These are phyloP conservation scores for Aspergillus vadensis DNA, from an alignment of 2,329 filamentous ascomycete genomes.

Conservation along the genomic window DNA sequence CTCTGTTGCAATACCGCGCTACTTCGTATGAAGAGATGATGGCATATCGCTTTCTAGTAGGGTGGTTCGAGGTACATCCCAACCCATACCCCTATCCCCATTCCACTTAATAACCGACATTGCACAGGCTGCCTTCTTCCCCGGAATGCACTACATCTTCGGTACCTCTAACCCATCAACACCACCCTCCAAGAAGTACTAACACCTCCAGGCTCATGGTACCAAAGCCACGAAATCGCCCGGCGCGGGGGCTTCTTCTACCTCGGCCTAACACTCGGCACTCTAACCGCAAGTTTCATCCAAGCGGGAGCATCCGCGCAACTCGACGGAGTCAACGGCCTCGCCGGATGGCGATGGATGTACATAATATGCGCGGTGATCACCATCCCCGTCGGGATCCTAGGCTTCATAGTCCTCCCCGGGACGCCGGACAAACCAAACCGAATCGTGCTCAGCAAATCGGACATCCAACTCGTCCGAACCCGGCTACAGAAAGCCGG, in stretches of 20 bases:
- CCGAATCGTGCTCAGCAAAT: slow-evolving; percentile 47
- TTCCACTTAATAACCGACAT: not conserved
- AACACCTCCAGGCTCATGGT: slow-evolving; percentile 45
- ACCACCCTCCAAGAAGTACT: too few relatives aligned
- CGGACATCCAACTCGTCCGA: slow-evolving; percentile 54
- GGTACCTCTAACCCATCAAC: slow-evolving; percentile 21
- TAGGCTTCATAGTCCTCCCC: slow-evolving; percentile 56
- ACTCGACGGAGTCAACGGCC: slow-evolving; percentile 49
- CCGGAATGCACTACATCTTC: slow-evolving; percentile 40
- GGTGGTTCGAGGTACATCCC: slow-evolving; percentile 51
- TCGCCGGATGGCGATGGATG: slow-evolving; percentile 59
- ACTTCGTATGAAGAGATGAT: slow-evolving; percentile 53
- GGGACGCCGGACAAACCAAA: slow-evolving; percentile 56
- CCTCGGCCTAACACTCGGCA: slow-evolving; percentile 54
- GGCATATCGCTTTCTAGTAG: slow-evolving; percentile 58
- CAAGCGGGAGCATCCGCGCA: slow-evolving; percentile 46
- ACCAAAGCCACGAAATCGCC: slow-evolving; percentile 51
- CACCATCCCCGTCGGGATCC: slow-evolving; percentile 56
- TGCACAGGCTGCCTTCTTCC: slow-evolving; percentile 40
- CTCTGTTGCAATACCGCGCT: slow-evolving; percentile 57
- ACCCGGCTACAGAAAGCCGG: slow-evolving; percentile 39
- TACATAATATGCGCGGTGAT: slow-evolving; percentile 58
- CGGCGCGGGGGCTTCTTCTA: slow-evolving; percentile 57
- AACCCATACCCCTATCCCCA: not conserved
- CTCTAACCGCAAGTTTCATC: slow-evolving; percentile 56